Base-by-base conservation (phyloP, 2,329 filamentous ascomycete genomes). In the Fusarium praegraminearum region DNA sequence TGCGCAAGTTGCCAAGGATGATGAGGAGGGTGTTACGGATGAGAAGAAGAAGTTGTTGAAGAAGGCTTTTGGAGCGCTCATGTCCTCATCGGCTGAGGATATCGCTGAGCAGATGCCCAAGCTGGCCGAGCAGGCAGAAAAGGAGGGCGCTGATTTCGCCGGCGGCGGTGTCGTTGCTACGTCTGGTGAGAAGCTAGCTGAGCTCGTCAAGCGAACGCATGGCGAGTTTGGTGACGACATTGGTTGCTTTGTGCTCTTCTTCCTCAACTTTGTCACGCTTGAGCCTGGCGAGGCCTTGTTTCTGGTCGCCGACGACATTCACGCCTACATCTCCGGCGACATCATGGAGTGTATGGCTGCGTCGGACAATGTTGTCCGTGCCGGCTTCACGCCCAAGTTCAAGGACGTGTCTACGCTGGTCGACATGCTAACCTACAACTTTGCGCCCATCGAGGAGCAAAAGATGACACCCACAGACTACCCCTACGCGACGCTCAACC, bases 281-380 rank as follows among this genome's bases (percentile, higher is more conserved):
- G 84, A 91, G 51, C 89, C 94, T 2, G 96, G 96, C 54, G 95
- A 99, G 82, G 96, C 95, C 11, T 92, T 99, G 84, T 99, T 98
- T 82, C 86, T 99, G 36, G 93, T 93, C 75, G 96, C 96, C 9
- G 95, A 99, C 76, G 96, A 98, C 76, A 98, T 98, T 75, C 96
- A 99, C 79, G 96, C 96, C 50, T 99, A 99, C 80, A 82, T 97
- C 44, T 93, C 91, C 4, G 93, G 93, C 63, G 95, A 99, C 77
- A 97, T 99, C 73, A 94, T 99, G 78, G 96, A 99, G 82, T 99
- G 96, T 84, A 99, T 99, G 96, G 96, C 96, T 0, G 91, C 93
- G 11, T 97, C 93, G n/a, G 96, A 99, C 86, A 99, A 99, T 72
- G 96, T 99, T 36, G 94, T 99, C 53, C 93, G 96, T 58, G 96